Conservation (phyloP, 192 early-diverging fungal genomes). For the Fimicolochytrium jonesii region DNA sequence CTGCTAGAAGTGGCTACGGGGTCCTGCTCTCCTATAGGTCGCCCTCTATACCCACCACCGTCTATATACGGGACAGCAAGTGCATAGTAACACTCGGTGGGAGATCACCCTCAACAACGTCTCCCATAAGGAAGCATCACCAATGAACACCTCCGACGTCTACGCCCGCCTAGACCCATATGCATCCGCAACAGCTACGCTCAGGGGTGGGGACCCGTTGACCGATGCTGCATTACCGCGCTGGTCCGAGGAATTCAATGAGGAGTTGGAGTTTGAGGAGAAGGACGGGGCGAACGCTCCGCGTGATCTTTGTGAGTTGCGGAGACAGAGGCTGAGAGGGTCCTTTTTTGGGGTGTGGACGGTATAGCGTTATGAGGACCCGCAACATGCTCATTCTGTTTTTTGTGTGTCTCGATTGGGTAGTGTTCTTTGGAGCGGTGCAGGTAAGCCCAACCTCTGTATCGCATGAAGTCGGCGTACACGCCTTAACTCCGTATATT, state of each 20-base stretch:
- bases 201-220: constrained; percentile 4
- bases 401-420: neutral
- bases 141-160: neutral
- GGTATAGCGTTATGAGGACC: no score
- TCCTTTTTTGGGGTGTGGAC: no score
- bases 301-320: no score
- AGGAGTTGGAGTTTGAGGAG: constrained; percentile 9
- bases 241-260: neutral
- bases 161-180: constrained; percentile 6
- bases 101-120: no score
- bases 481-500: neutral
- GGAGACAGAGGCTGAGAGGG: no score
- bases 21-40: no score
- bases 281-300: neutral
- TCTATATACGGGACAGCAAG: no score
- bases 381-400: no score
- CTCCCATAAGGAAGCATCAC: no score
- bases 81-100: no score
- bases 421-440: constrained; percentile 14
- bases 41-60: no score
- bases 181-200: constrained; percentile 11
- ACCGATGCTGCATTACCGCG: neutral
- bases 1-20: no score
- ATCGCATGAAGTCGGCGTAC: neutral
- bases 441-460: constrained; percentile 4